phyloP scores from a whole-genome alignment of 345 rosid genomes.

The Salix viminalis region DNA sequence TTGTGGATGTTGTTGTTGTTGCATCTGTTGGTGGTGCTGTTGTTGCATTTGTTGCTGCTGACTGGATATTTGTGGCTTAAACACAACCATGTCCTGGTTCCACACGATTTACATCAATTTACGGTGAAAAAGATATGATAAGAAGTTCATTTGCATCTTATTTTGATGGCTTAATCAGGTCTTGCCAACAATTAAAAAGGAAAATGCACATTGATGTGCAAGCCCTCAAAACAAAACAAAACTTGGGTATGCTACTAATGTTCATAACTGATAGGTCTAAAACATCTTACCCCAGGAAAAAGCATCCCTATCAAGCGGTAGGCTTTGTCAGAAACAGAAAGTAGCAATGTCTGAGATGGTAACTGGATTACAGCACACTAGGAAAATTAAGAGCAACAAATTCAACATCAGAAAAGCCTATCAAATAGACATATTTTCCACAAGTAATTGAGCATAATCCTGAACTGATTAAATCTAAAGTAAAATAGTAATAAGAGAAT shows the following conservation, averaged over 20 bases:
- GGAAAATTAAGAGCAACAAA: conserved; percentile 2
- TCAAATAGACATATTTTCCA: background rate
- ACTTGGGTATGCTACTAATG: background rate
- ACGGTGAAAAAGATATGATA: background rate
- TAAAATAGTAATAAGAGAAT: background rate
- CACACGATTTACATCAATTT: background rate
- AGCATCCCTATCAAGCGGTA: conserved; percentile 96
- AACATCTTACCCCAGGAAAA: conserved; percentile 80
- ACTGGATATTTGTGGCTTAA: conserved; percentile 79
- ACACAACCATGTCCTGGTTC: conserved; percentile 90
- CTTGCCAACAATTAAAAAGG: background rate
- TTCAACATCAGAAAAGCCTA: conserved; percentile 18
- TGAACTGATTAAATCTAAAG: background rate
- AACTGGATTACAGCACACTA: conserved; percentile 97
- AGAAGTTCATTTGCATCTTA: background rate
- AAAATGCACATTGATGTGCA: background rate
- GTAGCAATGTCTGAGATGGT: conserved; percentile 87
- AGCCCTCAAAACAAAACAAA: background rate
- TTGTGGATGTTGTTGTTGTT: conserved; percentile 14
- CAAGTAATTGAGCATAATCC: background rate
- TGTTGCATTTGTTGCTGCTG: conserved; percentile 45
- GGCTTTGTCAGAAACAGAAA: conserved; percentile 92
- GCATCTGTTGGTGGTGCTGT: conserved; percentile 17
- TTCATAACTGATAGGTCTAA: background rate
- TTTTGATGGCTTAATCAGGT: background rate